A percentile compares a stretch with the other conserved stretches of the same genome.
Evolutionary conservation across 2,329 filamentous ascomycete species (phyloP).

Genomic region (Lecanicillium sp.): DNA sequence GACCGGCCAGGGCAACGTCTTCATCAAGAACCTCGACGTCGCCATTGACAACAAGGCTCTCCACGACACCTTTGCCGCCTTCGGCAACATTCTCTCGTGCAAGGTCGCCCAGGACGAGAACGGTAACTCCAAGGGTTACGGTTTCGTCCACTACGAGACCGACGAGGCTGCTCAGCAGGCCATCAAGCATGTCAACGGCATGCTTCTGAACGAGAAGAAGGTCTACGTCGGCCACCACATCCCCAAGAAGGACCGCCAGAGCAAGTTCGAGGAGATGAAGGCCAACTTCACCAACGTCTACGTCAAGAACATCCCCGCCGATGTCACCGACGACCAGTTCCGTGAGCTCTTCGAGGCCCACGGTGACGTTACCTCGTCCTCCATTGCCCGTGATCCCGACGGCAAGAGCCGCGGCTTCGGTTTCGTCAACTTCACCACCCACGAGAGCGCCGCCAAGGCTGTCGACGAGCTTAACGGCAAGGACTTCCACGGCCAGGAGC

Average conservation of each 20-base stretch:
- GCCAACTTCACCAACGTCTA: slow-evolving; percentile 99
- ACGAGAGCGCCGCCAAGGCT: slow-evolving; percentile 78
- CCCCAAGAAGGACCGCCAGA: slow-evolving; percentile 99
- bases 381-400: slow-evolving; percentile 80
- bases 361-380: slow-evolving; percentile 92
- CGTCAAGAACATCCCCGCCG: slow-evolving; percentile 90
- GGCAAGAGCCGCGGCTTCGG: slow-evolving; percentile 94
- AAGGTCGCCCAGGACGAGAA: slow-evolving; percentile 98
- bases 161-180: slow-evolving; percentile 93
- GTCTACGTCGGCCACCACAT: slow-evolving; percentile 99
- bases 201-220: slow-evolving; percentile 99
- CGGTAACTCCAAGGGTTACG: slow-evolving; percentile 96
- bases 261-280: slow-evolving; percentile 99
- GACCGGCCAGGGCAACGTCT: slow-evolving; percentile 98
- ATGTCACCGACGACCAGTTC: slow-evolving; percentile 91
- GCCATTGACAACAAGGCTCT: slow-evolving; percentile 99
- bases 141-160: slow-evolving; percentile 99
- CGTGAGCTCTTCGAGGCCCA: slow-evolving; percentile 85
- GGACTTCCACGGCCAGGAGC: slow-evolving; percentile 88
- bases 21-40: slow-evolving; percentile 99
- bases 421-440: slow-evolving; percentile 91
- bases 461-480: slow-evolving; percentile 89
- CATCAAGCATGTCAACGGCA: slow-evolving; percentile 99
- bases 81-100: slow-evolving; percentile 98
- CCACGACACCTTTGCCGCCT: slow-evolving; percentile 97